These are phyloP conservation scores for Asterophora lycoperdoides DNA, from an alignment of 768 basidiomycete genomes.

Conservation along the genomic window DNA sequence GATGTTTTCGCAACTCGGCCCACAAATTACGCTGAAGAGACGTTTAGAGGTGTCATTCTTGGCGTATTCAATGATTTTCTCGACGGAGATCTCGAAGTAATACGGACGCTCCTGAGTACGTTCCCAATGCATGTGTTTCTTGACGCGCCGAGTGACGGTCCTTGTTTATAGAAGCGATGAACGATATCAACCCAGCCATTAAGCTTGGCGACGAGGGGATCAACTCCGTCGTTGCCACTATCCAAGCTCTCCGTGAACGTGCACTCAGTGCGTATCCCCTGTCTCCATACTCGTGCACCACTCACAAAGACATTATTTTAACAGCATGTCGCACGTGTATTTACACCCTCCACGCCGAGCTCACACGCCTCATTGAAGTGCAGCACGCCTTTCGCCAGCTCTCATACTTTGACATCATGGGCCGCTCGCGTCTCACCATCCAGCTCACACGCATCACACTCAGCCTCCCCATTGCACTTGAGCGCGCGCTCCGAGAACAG, in stretches of 20 bases:
- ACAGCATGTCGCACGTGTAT: constrained; percentile 75
- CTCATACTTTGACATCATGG: constrained; percentile 73
- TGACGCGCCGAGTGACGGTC: neutral
- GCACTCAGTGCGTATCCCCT: constrained; percentile 54
- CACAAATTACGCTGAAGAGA: constrained; percentile 67
- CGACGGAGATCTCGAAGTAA: constrained; percentile 84
- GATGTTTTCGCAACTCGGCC: constrained; percentile 54
- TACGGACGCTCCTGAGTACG: constrained; percentile 70
- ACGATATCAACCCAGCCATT: constrained; percentile 76
- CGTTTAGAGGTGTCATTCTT: constrained; percentile 68
- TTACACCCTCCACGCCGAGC: constrained; percentile 64
- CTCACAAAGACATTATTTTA: constrained; percentile 1
- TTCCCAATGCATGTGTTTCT: constrained; percentile 12
- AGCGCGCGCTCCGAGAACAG: constrained; percentile 59
- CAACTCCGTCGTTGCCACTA: constrained; percentile 64
- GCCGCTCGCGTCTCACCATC: constrained; percentile 71
- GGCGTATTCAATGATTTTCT: constrained; percentile 78
- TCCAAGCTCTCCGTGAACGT: constrained; percentile 68
- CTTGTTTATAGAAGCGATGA: constrained; percentile 54
- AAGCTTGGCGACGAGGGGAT: constrained; percentile 77
- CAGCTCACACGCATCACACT: constrained; percentile 76
- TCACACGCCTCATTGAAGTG: constrained; percentile 76
- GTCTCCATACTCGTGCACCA: neutral
- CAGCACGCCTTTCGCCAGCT: constrained; percentile 73
- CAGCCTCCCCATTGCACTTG: constrained; percentile 68